These are phyloP conservation scores for Cucurbita argyrosperma DNA, from an alignment of 306 rosid species.

Conservation along the genomic window DNA sequence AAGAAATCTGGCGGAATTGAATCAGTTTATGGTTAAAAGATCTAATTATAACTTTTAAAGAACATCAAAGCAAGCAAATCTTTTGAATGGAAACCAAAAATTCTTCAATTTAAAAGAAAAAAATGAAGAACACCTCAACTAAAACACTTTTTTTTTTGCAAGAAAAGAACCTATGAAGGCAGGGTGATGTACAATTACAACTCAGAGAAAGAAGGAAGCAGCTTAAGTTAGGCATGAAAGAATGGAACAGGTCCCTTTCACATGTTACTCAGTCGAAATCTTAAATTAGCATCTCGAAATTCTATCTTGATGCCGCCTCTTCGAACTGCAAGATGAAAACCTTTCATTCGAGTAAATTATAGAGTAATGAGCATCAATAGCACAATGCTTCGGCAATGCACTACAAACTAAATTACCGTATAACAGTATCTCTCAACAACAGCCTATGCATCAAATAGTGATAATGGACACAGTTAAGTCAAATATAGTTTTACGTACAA, in stretches of 20 bases:
- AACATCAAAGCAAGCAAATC: neutral
- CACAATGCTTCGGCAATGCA: constrained; percentile 4
- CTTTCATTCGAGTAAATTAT: constrained; percentile 15
- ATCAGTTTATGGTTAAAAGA: neutral
- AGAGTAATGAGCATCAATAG: constrained; percentile 8
- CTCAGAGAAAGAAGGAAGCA: neutral
- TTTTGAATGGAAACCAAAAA: neutral
- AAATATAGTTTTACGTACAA: neutral
- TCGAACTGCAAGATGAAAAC: constrained; percentile 22
- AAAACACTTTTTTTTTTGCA: neutral
- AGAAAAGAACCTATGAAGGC: neutral
- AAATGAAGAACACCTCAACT: neutral
- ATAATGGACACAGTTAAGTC: neutral
- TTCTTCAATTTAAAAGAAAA: neutral
- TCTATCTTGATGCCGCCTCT: constrained; percentile 27
- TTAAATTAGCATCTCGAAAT: constrained; percentile 19
- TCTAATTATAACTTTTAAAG: neutral
- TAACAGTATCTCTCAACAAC: neutral
- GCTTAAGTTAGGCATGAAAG: constrained; percentile 18
- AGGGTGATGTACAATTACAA: constrained; percentile 5
- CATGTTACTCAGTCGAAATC: constrained; percentile 15
- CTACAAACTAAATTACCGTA: neutral
- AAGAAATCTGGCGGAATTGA: neutral
- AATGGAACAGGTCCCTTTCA: constrained; percentile 21
- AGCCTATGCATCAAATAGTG: neutral